Conservation (phyloP, 1,284 basidiomycete genomes). For the Microbotryum scabiosae region DNA sequence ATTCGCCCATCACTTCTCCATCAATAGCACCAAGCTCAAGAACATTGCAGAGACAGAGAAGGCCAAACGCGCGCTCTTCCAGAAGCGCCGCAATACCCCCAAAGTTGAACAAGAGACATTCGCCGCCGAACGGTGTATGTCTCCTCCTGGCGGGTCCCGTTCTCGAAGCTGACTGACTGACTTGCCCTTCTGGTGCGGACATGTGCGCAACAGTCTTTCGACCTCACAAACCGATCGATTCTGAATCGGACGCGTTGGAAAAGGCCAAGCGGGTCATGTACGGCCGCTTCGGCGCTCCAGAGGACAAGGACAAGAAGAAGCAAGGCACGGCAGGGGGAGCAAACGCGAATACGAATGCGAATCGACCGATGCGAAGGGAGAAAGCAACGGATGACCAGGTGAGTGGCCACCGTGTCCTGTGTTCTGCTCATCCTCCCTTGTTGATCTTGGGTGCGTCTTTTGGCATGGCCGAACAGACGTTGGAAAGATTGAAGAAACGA, state of each 20-base stretch:
- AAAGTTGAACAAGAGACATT: constrained; percentile 53
- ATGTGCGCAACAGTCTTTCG: constrained; percentile 57
- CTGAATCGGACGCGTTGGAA: constrained; percentile 73
- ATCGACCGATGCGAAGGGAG: constrained; percentile 47
- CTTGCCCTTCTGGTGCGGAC: neutral
- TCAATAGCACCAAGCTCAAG: constrained; percentile 66
- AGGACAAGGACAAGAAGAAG: constrained; percentile 38
- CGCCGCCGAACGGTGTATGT: constrained; percentile 72
- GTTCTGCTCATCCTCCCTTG: too few species aligned
- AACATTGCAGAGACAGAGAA: constrained; percentile 97
- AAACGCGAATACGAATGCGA: neutral
- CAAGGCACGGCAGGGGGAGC: constrained; percentile 70
- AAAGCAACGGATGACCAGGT: constrained; percentile 87
- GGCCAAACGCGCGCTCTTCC: constrained; percentile 74
- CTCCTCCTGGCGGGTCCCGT: neutral
- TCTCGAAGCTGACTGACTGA: neutral
- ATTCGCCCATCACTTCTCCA: neutral
- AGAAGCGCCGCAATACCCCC: constrained; percentile 52
- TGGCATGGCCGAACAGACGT: constrained; percentile 48
- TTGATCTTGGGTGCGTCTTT: neutral
- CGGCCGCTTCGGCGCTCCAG: constrained; percentile 46
- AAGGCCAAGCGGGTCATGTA: constrained; percentile 75
- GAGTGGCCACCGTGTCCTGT: constrained; percentile 45
- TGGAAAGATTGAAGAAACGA: constrained; percentile 78
- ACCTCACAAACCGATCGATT: constrained; percentile 64